A percentile compares a stretch with the other conserved stretches of the same genome.
These are phyloP conservation scores for Puccinia polysora DNA, from an alignment of 1,284 basidiomycete genomes.

Conservation along the genomic window DNA sequence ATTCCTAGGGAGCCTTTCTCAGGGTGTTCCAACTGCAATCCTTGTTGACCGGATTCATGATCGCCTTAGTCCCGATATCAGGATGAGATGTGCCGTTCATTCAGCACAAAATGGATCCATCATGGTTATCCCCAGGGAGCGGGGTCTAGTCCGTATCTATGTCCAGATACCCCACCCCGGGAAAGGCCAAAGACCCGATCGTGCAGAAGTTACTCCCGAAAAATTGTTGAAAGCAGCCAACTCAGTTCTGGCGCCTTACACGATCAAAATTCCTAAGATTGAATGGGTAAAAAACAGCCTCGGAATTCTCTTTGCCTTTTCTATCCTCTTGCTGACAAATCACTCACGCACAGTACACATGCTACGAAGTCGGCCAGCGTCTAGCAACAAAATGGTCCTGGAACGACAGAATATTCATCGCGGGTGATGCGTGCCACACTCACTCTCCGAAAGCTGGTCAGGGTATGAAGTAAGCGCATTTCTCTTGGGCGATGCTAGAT, in stretches of 20 bases:
- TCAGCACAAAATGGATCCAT: conserved; percentile 61
- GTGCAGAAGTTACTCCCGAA: conserved; percentile 61
- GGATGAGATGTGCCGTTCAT: conserved; percentile 65
- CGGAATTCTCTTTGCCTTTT: conserved; percentile 53
- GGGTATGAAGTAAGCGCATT: conserved; percentile 58
- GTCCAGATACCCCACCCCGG: conserved; percentile 62
- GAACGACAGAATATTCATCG: conserved; percentile 70
- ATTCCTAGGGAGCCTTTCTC: too few species aligned
- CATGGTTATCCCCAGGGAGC: conserved; percentile 68
- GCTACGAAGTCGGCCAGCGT: conserved; percentile 63
- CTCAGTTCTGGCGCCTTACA: conserved; percentile 66
- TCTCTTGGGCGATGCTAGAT: conserved; percentile 15
- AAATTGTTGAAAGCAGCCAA: conserved; percentile 63
- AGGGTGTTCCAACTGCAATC: background rate
- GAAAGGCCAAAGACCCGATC: conserved; percentile 55
- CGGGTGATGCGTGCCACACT: conserved; percentile 73
- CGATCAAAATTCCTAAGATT: conserved; percentile 60
- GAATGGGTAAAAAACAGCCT: conserved; percentile 65
- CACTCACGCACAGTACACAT: conserved; percentile 21
- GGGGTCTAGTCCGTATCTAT: conserved; percentile 67
- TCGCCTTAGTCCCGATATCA: conserved; percentile 63
- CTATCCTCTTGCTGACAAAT: too few species aligned
- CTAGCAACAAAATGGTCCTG: conserved; percentile 66
- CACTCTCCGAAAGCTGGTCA: conserved; percentile 71
- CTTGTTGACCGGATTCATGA: conserved; percentile 27